Evolutionary conservation across 2,329 filamentous ascomycete species (phyloP), one percentile per base, ranked within the genome.

Genomic region (Penicillium digitatum): DNA sequence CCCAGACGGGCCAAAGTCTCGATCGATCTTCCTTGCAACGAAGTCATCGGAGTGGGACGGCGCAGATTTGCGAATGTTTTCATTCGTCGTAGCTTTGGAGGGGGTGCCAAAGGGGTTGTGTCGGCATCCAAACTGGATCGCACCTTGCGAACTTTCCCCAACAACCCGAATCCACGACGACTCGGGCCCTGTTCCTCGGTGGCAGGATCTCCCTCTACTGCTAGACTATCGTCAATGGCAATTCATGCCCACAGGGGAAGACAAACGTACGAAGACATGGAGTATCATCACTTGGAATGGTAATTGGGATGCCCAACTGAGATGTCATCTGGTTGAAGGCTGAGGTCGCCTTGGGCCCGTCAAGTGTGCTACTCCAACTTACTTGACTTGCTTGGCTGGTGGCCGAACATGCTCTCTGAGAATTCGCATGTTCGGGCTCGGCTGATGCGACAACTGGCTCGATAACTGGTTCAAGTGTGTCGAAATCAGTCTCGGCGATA

Each of bases 1-100:
- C 76, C 76, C 24, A 79, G 66, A 12, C 73, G 73, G 43, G 73
- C 67, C 20, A 78, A 64, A n/a, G 66, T 69, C 48, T 77, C 75
- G 16, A 78, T 40, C 12, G 66, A 61, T 44, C 62, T 72, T n/a
- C 70, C 73, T 43, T 60, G 67, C 48, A 78, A 56, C 11, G 69
- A 68, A 39, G 66, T 66, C 62, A 74, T 70, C 7, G 63, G 62
- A 43, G 59, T 56, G 11, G 62, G 56, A 24, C 65, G 67, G 52
- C 53, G 57, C 7, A 76, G 54, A 39, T 63, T 68, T 6, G 68
- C 69, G 48, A 76, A 68, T 16, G 74, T 76, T 59, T 69, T 76
- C 48, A 72, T 74, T 32, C 72, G 72, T 35, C 73, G 71, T 37
- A 76, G 51, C 16, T 59, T 69, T 1, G 60, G 60, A 9, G 52